These are phyloP conservation scores for Mortierella claussenii DNA, from an alignment of 192 early-diverging fungal genomes.

Conservation along the genomic window DNA sequence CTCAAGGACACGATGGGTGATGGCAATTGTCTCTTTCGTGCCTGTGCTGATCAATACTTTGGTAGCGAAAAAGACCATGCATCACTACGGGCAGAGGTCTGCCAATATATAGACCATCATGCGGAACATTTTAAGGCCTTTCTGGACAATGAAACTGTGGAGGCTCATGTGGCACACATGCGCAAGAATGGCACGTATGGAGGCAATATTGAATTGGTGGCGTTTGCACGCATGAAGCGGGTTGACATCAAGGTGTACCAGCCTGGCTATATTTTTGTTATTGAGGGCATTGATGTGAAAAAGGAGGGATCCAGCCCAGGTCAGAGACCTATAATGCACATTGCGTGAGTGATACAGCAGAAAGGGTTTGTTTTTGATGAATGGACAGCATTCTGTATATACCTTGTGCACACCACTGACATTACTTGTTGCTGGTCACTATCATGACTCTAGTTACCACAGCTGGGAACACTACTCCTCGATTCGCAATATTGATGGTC, in stretches of 20 bases:
- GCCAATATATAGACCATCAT: constrained; percentile 69
- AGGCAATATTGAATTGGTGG: constrained; percentile 80
- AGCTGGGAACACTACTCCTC: constrained; percentile 84
- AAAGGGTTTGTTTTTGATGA: neutral
- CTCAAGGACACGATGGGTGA: constrained; percentile 78
- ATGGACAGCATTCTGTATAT: too few species aligned
- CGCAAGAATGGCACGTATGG: constrained; percentile 69
- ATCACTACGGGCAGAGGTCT: constrained; percentile 64
- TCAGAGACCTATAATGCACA: constrained; percentile 66
- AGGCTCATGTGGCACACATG: constrained; percentile 69
- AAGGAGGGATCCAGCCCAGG: constrained; percentile 48
- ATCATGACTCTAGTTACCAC: constrained; percentile 73
- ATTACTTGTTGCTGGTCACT: too few species aligned
- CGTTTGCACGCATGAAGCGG: constrained; percentile 68
- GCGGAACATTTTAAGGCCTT: constrained; percentile 70
- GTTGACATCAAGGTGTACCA: constrained; percentile 80
- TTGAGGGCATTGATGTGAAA: constrained; percentile 65
- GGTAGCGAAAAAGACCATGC: constrained; percentile 68
- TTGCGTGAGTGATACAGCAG: constrained; percentile 56
- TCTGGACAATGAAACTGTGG: constrained; percentile 68
- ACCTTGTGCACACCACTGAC: too few species aligned
- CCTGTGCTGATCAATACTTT: constrained; percentile 76
- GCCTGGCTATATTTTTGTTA: constrained; percentile 75
- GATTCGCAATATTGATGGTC: constrained; percentile 72
- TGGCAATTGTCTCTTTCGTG: constrained; percentile 70